Evolutionary conservation across 148 eudicot genomes (phyloP).

Genomic region (Polygonum maritimum): DNA sequence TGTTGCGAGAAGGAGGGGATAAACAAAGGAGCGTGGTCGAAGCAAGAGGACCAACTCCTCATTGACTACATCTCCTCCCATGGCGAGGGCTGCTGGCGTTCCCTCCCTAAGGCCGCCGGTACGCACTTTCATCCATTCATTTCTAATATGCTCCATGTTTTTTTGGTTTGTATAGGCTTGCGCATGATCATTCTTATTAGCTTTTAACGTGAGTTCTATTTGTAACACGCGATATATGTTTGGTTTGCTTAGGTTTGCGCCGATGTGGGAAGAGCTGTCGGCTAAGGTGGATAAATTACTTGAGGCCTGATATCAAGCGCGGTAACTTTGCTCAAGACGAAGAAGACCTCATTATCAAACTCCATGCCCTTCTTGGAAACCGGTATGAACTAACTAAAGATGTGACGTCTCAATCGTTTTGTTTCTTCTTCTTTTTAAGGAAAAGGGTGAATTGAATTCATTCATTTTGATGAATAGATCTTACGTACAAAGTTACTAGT

Average conservation of each 20-base stretch:
- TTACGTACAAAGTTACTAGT: no score
- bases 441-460: no score
- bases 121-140: neutral
- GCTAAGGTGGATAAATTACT: conserved; percentile 34
- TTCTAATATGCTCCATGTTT: neutral
- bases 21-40: conserved; percentile 35
- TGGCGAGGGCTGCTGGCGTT: conserved; percentile 37
- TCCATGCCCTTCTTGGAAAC: conserved; percentile 43
- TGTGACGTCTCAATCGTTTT: no score
- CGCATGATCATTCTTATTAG: no score
- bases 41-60: conserved; percentile 36
- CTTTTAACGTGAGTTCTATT: no score
- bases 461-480: no score
- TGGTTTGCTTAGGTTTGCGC: conserved; percentile 21
- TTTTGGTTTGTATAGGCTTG: no score
- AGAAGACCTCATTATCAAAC: conserved; percentile 46
- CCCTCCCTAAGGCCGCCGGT: conserved; percentile 40
- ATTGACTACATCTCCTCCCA: conserved; percentile 24
- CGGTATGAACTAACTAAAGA: conserved; percentile 13
- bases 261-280: conserved; percentile 37
- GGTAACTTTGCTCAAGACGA: conserved; percentile 31
- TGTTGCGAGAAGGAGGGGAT: conserved; percentile 24
- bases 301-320: conserved; percentile 31
- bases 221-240: no score
- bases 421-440: no score